Percentiles rank a stretch among this genome's conserved stretches.
Conservation (phyloP, 805 yeast genomes). For the Starmerella powellii region DNA sequence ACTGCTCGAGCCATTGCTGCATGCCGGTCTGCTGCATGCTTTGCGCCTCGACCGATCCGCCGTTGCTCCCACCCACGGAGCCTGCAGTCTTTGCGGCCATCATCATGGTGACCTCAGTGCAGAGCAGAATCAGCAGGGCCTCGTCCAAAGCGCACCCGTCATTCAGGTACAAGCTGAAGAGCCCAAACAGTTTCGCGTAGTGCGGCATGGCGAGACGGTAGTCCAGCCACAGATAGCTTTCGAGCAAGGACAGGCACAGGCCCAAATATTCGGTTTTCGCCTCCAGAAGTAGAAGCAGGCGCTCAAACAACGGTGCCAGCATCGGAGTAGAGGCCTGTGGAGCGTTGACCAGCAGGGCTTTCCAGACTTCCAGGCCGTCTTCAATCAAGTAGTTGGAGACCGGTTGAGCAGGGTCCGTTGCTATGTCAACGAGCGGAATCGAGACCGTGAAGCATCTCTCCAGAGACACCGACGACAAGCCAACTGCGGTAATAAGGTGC, state of each 20-base stretch:
- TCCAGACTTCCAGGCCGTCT: conserved; percentile 80
- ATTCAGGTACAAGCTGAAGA: conserved; percentile 23
- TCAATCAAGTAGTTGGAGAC: conserved; percentile 51
- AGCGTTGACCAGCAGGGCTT: conserved; percentile 48
- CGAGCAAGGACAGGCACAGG: conserved; percentile 26
- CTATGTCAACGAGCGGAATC: conserved; percentile 17
- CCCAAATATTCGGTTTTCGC: conserved; percentile 42
- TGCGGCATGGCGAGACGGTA: conserved; percentile 18
- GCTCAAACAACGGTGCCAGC: conserved; percentile 32
- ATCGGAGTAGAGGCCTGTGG: conserved; percentile 31
- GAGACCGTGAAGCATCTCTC: conserved; percentile 15
- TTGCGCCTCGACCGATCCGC: no score
- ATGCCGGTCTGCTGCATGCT: conserved; percentile 10
- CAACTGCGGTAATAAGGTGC: conserved; percentile 25
- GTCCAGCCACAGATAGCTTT: conserved; percentile 28
- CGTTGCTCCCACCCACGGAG: no score
- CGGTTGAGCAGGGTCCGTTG: conserved; percentile 49
- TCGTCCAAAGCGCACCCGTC: conserved; percentile 20
- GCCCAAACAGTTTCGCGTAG: conserved; percentile 16
- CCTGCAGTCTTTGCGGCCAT: neutral
- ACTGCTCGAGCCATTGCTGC: conserved; percentile 8
- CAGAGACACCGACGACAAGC: conserved; percentile 7
- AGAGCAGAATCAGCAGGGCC: conserved; percentile 13
- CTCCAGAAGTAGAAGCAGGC: conserved; percentile 46
- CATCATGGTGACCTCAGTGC: conserved; percentile 12